Conservation (phyloP, 495 filamentous ascomycete species). For the Trichoderma erinaceum region DNA sequence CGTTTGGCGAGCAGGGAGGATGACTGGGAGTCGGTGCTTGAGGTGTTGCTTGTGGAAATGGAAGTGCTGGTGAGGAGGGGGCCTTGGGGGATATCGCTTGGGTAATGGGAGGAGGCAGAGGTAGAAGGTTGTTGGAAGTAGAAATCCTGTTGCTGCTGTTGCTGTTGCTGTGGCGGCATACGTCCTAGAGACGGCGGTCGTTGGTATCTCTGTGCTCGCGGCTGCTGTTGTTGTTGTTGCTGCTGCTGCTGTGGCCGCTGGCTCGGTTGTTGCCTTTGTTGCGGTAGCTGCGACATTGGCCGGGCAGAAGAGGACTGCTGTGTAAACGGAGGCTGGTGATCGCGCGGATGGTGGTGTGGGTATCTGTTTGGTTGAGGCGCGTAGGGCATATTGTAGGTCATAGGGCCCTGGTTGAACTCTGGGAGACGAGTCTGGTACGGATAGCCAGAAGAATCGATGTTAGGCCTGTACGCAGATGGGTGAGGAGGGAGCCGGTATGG, state of each 20-base stretch:
- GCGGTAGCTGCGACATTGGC: slow-evolving; percentile 16
- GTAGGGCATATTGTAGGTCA: neutral
- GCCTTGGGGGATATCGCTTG: slow-evolving; percentile 8
- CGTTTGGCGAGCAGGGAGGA: slow-evolving; percentile 44
- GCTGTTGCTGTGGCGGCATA: slow-evolving; percentile 13
- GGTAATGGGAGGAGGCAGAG: slow-evolving; percentile 9
- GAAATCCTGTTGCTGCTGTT: slow-evolving; percentile 1
- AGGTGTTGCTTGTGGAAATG: slow-evolving; percentile 18
- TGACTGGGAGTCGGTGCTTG: slow-evolving; percentile 21
- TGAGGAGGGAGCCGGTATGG: slow-evolving; percentile 3
- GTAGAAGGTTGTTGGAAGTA: neutral
- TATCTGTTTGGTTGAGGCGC: neutral
- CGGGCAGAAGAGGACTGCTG: slow-evolving; percentile 3
- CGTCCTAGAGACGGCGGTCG: slow-evolving; percentile 12
- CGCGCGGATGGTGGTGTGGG: slow-evolving; percentile 12
- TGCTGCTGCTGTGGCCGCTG: slow-evolving; percentile 15
- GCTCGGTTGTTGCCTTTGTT: neutral
- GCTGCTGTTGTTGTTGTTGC: slow-evolving; percentile 9
- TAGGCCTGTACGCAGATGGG: neutral
- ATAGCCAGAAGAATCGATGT: neutral
- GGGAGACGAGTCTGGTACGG: slow-evolving; percentile 2
- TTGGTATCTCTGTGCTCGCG: slow-evolving; percentile 16
- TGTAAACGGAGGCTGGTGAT: slow-evolving; percentile 6
- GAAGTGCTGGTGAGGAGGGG: slow-evolving; percentile 20
- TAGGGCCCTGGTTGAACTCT: neutral